phyloP scores from a whole-genome alignment of 2,329 filamentous ascomycete genomes.

The Mycocentrospora acerina region DNA sequence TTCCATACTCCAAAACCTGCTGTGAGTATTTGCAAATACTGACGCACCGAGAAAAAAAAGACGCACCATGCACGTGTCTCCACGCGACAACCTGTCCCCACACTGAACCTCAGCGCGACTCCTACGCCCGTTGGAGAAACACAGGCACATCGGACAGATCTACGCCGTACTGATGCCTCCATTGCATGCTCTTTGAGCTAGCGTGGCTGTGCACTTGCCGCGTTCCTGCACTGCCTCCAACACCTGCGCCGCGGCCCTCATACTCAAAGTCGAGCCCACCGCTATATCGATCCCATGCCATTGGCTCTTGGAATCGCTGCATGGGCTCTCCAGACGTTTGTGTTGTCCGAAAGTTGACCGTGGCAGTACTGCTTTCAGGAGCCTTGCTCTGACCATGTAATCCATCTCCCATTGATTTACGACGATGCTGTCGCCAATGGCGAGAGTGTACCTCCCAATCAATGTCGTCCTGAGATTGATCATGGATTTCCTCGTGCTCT shows the following conservation, averaged over 20 bases:
- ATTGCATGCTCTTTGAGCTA: constrained; percentile 33
- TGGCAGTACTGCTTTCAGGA: constrained; percentile 8
- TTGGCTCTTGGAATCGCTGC: constrained; percentile 5
- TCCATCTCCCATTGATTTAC: constrained; percentile 32
- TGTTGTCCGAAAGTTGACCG: constrained; percentile 5
- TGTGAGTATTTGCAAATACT: too few relatives aligned
- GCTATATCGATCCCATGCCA: constrained; percentile 34
- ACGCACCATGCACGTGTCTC: too few relatives aligned
- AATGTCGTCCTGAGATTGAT: constrained; percentile 9
- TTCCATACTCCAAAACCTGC: too few relatives aligned
- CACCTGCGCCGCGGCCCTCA: constrained; percentile 31
- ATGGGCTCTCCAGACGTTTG: constrained; percentile 7
- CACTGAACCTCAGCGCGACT: too few relatives aligned
- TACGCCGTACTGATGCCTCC: constrained; percentile 31
- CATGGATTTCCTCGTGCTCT: constrained; percentile 11
- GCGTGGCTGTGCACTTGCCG: constrained; percentile 32
- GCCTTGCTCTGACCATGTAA: constrained; percentile 15
- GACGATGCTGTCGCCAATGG: constrained; percentile 32
- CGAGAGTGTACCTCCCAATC: constrained; percentile 31
- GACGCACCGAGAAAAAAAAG: not conserved
- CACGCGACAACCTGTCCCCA: too few relatives aligned
- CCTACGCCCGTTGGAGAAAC: constrained; percentile 23
- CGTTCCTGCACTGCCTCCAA: constrained; percentile 42
- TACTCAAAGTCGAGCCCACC: constrained; percentile 41
- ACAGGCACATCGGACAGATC: constrained; percentile 38